phyloP scores from a whole-genome alignment of 1,284 basidiomycete species.

The Neonothopanus nambi region DNA sequence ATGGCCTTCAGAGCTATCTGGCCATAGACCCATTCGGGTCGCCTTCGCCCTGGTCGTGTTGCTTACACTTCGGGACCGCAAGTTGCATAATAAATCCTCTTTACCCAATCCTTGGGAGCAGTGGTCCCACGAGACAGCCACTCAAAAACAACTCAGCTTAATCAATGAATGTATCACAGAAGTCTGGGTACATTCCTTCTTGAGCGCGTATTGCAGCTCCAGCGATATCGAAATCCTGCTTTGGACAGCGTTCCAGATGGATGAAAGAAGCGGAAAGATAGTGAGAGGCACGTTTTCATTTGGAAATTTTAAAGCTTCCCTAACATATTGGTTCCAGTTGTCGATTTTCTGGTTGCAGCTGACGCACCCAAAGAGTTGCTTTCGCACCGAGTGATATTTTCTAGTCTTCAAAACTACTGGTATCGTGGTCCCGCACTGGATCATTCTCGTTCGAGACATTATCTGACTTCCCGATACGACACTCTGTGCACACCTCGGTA shows the following conservation, averaged over 20 bases:
- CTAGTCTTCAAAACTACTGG: slow-evolving; percentile 46
- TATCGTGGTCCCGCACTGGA: slow-evolving; percentile 31
- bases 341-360: slow-evolving; percentile 40
- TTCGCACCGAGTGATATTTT: slow-evolving; percentile 41
- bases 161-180: slow-evolving; percentile 29
- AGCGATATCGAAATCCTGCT: slow-evolving; percentile 36
- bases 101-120: slow-evolving; percentile 31
- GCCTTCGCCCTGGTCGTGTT: slow-evolving; percentile 36
- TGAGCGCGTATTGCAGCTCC: slow-evolving; percentile 32
- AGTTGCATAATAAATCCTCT: slow-evolving; percentile 15
- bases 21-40: slow-evolving; percentile 17
- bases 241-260: slow-evolving; percentile 36
- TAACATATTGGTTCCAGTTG: slow-evolving; percentile 32
- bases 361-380: slow-evolving; percentile 35
- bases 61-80: slow-evolving; percentile 30
- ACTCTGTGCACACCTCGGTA: slow-evolving; percentile 45
- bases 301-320: background rate
- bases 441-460: slow-evolving; percentile 12
- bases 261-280: slow-evolving; percentile 21
- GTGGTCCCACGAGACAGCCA: slow-evolving; percentile 28
- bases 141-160: slow-evolving; percentile 20
- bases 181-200: slow-evolving; percentile 33
- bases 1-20: slow-evolving; percentile 1
- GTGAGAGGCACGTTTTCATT: slow-evolving; percentile 32
- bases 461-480: slow-evolving; percentile 34